phyloP scores from a whole-genome alignment of 139 green algal genomes.

The Micromonas pusilla region DNA sequence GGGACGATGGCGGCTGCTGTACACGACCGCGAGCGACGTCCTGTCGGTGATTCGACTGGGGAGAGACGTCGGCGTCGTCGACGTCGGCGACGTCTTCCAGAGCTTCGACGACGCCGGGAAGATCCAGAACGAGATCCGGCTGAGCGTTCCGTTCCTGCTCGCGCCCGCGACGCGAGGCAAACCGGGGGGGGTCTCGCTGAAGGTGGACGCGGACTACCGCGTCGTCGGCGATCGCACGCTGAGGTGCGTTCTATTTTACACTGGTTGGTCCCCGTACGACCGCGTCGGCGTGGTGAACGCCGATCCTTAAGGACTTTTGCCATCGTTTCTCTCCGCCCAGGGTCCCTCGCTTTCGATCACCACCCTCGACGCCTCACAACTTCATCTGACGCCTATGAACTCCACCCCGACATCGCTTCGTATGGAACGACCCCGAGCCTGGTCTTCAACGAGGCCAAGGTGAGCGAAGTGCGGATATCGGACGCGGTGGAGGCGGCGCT shows the following conservation, averaged over 20 bases:
- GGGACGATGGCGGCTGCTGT: constrained; percentile 12
- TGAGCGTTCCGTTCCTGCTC: background rate
- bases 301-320: no score
- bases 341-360: no score
- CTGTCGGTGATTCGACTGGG: background rate
- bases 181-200: background rate
- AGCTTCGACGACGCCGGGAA: background rate
- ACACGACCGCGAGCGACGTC: constrained; percentile 24
- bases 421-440: no score
- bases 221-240: background rate
- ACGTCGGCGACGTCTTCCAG: constrained; percentile 24
- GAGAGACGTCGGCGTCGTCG: background rate
- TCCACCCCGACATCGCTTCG: no score
- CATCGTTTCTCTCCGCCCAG: no score
- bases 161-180: background rate
- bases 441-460: constrained; percentile 16
- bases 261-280: no score
- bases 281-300: no score
- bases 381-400: background rate
- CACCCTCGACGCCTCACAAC: no score
- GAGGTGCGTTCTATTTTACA: no score
- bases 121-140: constrained; percentile 14
- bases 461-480: constrained; percentile 19
- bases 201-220: background rate
- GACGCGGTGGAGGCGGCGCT: background rate